Conservation (phyloP, 495 filamentous ascomycete species). For the Aspergillus ostianus region DNA sequence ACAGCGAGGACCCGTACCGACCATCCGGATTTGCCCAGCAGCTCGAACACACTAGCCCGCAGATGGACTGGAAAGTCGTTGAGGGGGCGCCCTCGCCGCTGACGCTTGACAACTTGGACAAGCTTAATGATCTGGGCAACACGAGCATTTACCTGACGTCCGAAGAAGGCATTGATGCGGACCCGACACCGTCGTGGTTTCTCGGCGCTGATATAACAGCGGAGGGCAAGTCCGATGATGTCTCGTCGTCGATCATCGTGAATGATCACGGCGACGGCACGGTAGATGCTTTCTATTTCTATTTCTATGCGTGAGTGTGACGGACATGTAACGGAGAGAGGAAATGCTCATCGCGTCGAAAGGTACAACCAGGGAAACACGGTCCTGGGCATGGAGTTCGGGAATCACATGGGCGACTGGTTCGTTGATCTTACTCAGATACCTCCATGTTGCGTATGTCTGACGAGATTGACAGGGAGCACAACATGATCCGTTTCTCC, state of each 20-base stretch:
- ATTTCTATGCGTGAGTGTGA: conserved; percentile 60
- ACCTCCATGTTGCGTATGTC: conserved; percentile 3
- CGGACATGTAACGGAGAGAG: background rate
- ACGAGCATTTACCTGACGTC: conserved; percentile 59
- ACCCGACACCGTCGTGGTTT: conserved; percentile 53
- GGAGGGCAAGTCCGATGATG: conserved; percentile 45
- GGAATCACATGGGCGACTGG: conserved; percentile 66
- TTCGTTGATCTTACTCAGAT: conserved; percentile 14
- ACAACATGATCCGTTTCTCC: conserved; percentile 66
- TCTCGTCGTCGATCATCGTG: conserved; percentile 52
- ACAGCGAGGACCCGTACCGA: conserved; percentile 55
- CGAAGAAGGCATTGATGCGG: conserved; percentile 50
- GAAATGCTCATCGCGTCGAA: conserved; percentile 6
- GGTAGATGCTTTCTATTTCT: conserved; percentile 68
- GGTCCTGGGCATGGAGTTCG: conserved; percentile 51
- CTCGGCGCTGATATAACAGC: conserved; percentile 46
- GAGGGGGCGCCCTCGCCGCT: conserved; percentile 40
- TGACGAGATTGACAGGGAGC: conserved; percentile 43
- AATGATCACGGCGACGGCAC: conserved; percentile 52
- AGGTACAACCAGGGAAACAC: conserved; percentile 52
- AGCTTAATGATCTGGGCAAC: conserved; percentile 49
- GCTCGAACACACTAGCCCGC: conserved; percentile 52
- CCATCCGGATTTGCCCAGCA: conserved; percentile 60
- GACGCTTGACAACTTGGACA: conserved; percentile 55
- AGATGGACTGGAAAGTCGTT: conserved; percentile 51